Base-by-base conservation (phyloP, 305 asterid species). In the Ajuga reptans region DNA sequence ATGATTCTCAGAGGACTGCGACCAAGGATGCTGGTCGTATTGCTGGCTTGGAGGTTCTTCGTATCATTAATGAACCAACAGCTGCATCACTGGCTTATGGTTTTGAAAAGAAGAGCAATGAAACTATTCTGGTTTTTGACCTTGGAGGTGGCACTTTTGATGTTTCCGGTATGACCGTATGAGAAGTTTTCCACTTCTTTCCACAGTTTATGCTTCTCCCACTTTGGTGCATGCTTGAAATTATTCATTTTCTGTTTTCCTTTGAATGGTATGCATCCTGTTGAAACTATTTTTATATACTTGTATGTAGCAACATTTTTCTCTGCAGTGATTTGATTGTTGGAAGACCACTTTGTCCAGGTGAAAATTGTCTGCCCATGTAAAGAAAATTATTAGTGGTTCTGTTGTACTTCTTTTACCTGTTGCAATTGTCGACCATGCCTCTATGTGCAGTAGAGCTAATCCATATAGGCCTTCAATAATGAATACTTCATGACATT, bases 121-220 rank as follows among this genome's bases (percentile, higher is more conserved):
- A 91, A 79, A 91, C 98, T 31, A 89, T 91, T 63, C 77, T 91
- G 64, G 97, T 90, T 61, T 91, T 91, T 84, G 95, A 91, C 76
- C 95, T 91, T 64, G 97, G 96, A 74, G 97, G 98, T 78, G 91
- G 96, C 59, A 91, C 98, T 18, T 91, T 91, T 82, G 98, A 91
- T 81, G 98, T 91, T 52, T 91, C 96, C 78, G 96, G 98, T 91
- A 85, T 56, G 39, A 52, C 78, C 95, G 98, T 91, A 85, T 56
- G 39, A 52, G 1, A 9, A 49, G 2, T 1, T 12, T 33, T 31
- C 14, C 18, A 29, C 45, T 34, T 12, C 29, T 47, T 49, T 31
- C 17, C 9, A 1, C 7, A 6, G 27, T 12, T 11, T 7, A 6
- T 43, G 65, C 18, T 49, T 18, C 9, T 46, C 37, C 9, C 8